Evolutionary conservation across 495 filamentous ascomycete species (phyloP).

Genomic region (Xylaria acuta): DNA sequence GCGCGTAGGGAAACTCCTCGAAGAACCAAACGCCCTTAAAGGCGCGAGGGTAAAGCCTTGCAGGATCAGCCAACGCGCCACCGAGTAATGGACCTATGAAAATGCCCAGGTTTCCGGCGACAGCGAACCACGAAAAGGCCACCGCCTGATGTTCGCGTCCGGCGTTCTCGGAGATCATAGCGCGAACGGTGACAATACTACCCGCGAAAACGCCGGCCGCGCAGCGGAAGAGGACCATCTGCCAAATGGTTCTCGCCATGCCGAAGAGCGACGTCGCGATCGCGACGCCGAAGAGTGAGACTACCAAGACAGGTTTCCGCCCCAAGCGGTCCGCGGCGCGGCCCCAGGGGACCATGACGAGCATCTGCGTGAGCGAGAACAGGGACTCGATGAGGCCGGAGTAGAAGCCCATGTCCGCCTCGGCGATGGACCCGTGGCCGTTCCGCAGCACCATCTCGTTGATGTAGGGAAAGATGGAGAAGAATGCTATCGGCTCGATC

Average conservation of each 20-base stretch:
- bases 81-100: slow-evolving; percentile 70
- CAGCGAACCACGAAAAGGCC: slow-evolving; percentile 76
- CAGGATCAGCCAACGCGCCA: slow-evolving; percentile 67
- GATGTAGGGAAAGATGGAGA: slow-evolving; percentile 77
- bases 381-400: slow-evolving; percentile 74
- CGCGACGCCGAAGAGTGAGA: background rate
- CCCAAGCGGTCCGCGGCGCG: slow-evolving; percentile 19
- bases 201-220: slow-evolving; percentile 72
- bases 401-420: slow-evolving; percentile 73
- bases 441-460: slow-evolving; percentile 71
- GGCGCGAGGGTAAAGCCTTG: slow-evolving; percentile 57
- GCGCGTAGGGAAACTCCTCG: slow-evolving; percentile 66
- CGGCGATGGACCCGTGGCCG: slow-evolving; percentile 52
- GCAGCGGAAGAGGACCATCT: slow-evolving; percentile 37
- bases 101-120: slow-evolving; percentile 71
- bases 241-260: background rate
- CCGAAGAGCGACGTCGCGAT: slow-evolving; percentile 31
- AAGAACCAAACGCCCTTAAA: slow-evolving; percentile 65
- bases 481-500: slow-evolving; percentile 78
- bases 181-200: slow-evolving; percentile 70
- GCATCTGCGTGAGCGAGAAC: slow-evolving; percentile 71
- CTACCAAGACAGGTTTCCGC: background rate
- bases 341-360: slow-evolving; percentile 65
- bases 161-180: slow-evolving; percentile 75
- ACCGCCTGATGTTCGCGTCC: slow-evolving; percentile 68